Percentiles rank a stretch among this genome's conserved stretches.
Evolutionary conservation across 1,284 basidiomycete species (phyloP).

Genomic region (Lentinus polychrous): DNA sequence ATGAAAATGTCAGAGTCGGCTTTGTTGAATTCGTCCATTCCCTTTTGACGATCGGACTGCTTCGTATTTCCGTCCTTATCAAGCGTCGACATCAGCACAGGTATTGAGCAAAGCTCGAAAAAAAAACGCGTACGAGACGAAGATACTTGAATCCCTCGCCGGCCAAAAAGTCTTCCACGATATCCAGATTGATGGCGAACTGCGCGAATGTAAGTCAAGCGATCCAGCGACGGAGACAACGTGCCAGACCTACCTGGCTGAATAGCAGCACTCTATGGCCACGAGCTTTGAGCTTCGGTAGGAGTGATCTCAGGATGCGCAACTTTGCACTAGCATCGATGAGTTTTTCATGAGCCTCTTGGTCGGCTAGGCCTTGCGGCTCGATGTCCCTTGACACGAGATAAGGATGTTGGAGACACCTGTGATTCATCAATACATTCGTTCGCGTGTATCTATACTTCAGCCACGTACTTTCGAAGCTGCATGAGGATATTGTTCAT

Average conservation of each 20-base stretch:
- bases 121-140: constrained; percentile 60
- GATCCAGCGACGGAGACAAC: background rate
- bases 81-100: constrained; percentile 8
- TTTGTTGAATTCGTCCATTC: constrained; percentile 91
- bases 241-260: constrained; percentile 71
- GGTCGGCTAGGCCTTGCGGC: constrained; percentile 51
- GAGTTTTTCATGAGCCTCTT: constrained; percentile 72
- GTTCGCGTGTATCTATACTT: background rate
- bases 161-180: constrained; percentile 88
- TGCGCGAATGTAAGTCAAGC: constrained; percentile 23
- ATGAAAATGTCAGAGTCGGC: constrained; percentile 84
- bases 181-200: constrained; percentile 89
- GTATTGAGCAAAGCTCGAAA: background rate
- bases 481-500: constrained; percentile 85
- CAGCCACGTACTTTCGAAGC: constrained; percentile 59
- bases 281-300: constrained; percentile 83
- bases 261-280: constrained; percentile 96
- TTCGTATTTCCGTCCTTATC: constrained; percentile 85
- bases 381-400: constrained; percentile 81
- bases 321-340: constrained; percentile 87
- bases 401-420: constrained; percentile 88
- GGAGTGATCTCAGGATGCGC: constrained; percentile 71
- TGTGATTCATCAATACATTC: constrained; percentile 19
- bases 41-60: constrained; percentile 82
- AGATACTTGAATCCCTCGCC: constrained; percentile 90